Base-by-base conservation (phyloP, 805 yeast genomes). In the Saccharomycopsis lassenensis region DNA sequence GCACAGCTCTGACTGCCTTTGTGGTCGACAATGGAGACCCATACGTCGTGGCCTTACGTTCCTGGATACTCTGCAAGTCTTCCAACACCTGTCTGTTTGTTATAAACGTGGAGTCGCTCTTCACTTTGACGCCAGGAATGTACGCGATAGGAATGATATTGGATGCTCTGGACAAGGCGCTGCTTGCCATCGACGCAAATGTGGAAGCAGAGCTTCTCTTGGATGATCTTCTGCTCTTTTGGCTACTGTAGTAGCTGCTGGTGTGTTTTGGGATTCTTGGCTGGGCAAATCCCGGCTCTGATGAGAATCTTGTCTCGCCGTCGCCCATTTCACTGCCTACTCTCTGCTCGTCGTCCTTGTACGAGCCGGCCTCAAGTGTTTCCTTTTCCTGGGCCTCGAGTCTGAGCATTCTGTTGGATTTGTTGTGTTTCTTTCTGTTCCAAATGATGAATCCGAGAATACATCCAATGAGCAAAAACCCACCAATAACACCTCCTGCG, bases 61-160 rank as follows among this genome's bases (percentile, higher is more conserved):
- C 36, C n/a, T n/a, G n/a, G 8, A 29, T n/a, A 3, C 65, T 50
- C 39, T 54, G 61, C 44, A 52, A 53, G 43, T 58, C 61, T 15
- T 63, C 62, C 17, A 57, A n/a, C 15, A 34, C 27, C 47, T 62
- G 39, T 17, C 33, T 19, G 23, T 41, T 39, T 24, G 28, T 31
- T 12, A 33, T 20, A 24, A 39, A 33, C 7, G 39, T 60, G 37
- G 58, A 58, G 6, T 65, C 61, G 31, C 71, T 66, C 18, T 78
- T 62, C 16, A 74, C 72, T 4, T 86, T 82, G 30, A 86, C 95
- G 24, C 96, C 96, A 0, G 96, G 97, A 41, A 87, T 83, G 52
- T 86, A 87, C 2, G 94, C 94, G 39, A 89, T 79, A 14, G 95
- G 95, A 43, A 87, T 69, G 45, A 87, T 76, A 55, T 87, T 86